Evolutionary conservation across 148 eudicot species (phyloP).

Genomic region (Diospyros lotus): DNA sequence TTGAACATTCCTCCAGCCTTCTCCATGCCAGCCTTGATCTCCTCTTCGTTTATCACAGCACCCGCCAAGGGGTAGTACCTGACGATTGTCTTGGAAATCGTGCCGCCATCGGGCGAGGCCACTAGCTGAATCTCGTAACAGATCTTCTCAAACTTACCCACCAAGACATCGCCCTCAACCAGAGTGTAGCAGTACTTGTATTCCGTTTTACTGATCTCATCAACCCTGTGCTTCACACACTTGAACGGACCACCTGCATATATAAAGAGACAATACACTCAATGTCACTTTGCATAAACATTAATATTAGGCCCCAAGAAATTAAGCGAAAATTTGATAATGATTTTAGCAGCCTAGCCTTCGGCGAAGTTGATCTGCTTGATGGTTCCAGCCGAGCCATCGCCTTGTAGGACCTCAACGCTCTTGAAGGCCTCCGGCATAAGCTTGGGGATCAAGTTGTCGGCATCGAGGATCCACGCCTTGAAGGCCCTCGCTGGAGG

Average conservation of each 20-base stretch:
- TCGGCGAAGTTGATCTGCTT: neutral
- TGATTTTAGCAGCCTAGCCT: neutral
- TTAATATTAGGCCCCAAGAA: too few relatives aligned
- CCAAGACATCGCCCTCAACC: slow-evolving; percentile 1
- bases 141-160: slow-evolving; percentile 4
- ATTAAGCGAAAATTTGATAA: too few relatives aligned
- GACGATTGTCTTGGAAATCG: neutral
- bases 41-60: slow-evolving; percentile 4
- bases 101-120: slow-evolving; percentile 11
- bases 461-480: neutral
- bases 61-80: slow-evolving; percentile 7
- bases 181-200: slow-evolving; percentile 4
- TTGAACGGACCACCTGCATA: slow-evolving; percentile 2
- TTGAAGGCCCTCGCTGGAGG: neutral
- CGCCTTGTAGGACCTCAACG: neutral
- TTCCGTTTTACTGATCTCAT: neutral
- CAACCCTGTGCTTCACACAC: neutral
- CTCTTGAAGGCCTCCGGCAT: neutral
- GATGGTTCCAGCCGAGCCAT: neutral
- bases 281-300: too few relatives aligned
- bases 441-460: neutral
- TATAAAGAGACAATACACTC: neutral
- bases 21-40: slow-evolving; percentile 11
- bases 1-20: slow-evolving; percentile 1
- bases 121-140: neutral